These are phyloP conservation scores for Malus hybrid DNA, from an alignment of 331 rosid species.

Conservation along the genomic window DNA sequence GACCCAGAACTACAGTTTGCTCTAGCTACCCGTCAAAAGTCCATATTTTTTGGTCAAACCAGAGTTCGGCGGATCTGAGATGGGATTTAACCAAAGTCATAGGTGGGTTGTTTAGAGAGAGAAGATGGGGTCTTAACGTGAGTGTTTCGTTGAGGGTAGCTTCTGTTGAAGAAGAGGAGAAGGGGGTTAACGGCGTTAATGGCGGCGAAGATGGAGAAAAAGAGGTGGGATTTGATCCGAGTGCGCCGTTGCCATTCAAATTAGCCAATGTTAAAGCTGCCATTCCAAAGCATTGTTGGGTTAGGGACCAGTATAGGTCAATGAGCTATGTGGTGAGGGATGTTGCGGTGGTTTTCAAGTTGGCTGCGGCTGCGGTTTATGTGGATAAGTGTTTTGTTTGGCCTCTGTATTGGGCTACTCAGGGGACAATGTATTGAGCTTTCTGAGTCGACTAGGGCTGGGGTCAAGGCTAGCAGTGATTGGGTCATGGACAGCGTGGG, in stretches of 20 bases:
- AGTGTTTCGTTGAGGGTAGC: slow-evolving; percentile 43
- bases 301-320: slow-evolving; percentile 53
- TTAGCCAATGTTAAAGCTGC: slow-evolving; percentile 49
- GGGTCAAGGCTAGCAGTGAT: too few species aligned
- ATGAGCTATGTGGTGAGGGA: slow-evolving; percentile 68
- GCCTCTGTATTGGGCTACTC: slow-evolving; percentile 84
- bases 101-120: not conserved
- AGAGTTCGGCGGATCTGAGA: slow-evolving; percentile 30
- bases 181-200: slow-evolving; percentile 15
- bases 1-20: slow-evolving; percentile 32
- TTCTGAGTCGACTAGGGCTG: slow-evolving; percentile 8
- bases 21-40: slow-evolving; percentile 25
- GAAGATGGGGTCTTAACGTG: slow-evolving; percentile 44
- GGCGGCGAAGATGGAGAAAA: slow-evolving; percentile 5
- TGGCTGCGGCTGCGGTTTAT: slow-evolving; percentile 58
- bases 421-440: slow-evolving; percentile 83
- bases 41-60: slow-evolving; percentile 18
- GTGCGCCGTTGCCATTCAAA: slow-evolving; percentile 56
- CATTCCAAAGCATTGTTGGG: slow-evolving; percentile 73
- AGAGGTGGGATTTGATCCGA: slow-evolving; percentile 38
- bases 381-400: slow-evolving; percentile 51
- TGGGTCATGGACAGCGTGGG: too few species aligned
- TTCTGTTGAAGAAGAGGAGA: slow-evolving; percentile 37
- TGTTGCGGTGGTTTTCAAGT: slow-evolving; percentile 42
- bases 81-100: slow-evolving; percentile 11